A percentile compares a stretch with the other conserved stretches of the same genome.
These are phyloP conservation scores for Ustulina deusta DNA, from an alignment of 2,329 filamentous ascomycete species.

Conservation along the genomic window DNA sequence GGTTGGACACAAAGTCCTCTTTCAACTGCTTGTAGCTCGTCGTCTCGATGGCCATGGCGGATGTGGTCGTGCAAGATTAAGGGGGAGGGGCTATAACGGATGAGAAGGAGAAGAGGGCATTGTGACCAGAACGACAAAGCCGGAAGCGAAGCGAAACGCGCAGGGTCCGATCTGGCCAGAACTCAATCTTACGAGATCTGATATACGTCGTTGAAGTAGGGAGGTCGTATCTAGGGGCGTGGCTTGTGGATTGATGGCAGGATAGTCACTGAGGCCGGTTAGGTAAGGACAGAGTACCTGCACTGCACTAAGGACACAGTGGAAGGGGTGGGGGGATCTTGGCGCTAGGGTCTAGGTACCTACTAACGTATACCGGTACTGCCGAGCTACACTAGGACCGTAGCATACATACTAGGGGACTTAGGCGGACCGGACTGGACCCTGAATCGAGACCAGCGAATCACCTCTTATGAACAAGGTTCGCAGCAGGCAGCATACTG, in stretches of 20 bases:
- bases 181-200: conserved; percentile 29
- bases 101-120: conserved; percentile 15
- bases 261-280: no score
- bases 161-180: conserved; percentile 32
- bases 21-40: conserved; percentile 88
- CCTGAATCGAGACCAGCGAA: no score
- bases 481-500: no score
- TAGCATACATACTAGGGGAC: no score
- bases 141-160: neutral
- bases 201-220: conserved; percentile 6
- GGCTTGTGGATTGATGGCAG: no score
- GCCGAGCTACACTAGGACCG: no score
- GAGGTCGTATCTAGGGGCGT: no score
- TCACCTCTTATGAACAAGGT: no score
- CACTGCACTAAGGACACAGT: neutral
- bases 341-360: neutral
- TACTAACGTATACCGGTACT: no score
- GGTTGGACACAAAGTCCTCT: conserved; percentile 93
- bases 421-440: no score
- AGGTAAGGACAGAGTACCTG: no score
- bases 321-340: neutral
- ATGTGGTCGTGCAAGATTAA: neutral
- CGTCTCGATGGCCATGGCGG: conserved; percentile 51
- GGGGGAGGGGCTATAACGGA: neutral
- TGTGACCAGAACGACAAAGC: neutral